Percentiles rank a stretch among this genome's conserved stretches.
Conservation (phyloP, 345 rosid species). For the Bruguiera sexangula region DNA sequence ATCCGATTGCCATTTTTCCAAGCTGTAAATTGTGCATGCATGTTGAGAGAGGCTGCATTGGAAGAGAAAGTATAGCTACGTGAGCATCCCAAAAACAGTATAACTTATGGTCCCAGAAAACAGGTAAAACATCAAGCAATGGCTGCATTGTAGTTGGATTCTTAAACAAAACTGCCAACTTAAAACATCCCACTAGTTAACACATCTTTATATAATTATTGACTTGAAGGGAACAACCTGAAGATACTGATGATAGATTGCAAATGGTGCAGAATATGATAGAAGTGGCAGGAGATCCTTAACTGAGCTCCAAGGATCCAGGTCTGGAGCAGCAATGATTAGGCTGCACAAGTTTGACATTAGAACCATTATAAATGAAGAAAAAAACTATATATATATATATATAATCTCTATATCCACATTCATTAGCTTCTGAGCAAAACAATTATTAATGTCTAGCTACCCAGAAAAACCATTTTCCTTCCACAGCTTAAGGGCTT, state of each 20-base stretch:
- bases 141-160: too few species aligned
- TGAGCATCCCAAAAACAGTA: background rate
- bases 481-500: constrained; percentile 58
- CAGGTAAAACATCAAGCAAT: too few species aligned
- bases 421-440: background rate
- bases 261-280: constrained; percentile 84
- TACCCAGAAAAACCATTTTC: constrained; percentile 91
- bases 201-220: background rate
- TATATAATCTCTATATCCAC: background rate
- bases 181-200: background rate
- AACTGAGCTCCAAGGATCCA: constrained; percentile 64
- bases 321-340: constrained; percentile 79
- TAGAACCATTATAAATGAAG: background rate
- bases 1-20: constrained; percentile 71
- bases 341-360: constrained; percentile 45
- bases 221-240: constrained; percentile 45
- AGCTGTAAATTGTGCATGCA: constrained; percentile 89
- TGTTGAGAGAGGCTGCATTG: constrained; percentile 65
- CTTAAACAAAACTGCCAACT: background rate
- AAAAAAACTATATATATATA: too few species aligned
- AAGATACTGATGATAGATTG: constrained; percentile 86
- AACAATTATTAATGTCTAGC: constrained; percentile 12
- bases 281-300: constrained; percentile 74
- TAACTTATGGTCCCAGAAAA: background rate
- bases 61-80: background rate